Conservation (phyloP, 108 stramenopile species). For the Discostella pseudostelligera region DNA sequence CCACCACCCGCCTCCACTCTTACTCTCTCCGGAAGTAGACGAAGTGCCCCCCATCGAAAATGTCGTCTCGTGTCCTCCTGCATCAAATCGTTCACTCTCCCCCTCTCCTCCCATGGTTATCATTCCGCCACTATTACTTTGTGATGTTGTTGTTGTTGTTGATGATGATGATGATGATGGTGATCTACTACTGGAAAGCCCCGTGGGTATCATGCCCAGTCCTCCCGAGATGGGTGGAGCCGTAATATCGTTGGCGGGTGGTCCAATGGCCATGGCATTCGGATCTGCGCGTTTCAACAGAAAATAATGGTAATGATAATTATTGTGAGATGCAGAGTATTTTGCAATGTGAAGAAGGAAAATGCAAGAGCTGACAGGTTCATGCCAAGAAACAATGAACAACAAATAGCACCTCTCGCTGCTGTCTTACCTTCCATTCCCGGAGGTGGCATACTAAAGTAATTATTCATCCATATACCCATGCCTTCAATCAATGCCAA, state of each 20-base stretch:
- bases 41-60: constrained; percentile 28
- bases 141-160: constrained; percentile 10
- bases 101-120: constrained; percentile 29
- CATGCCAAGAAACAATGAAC: neutral
- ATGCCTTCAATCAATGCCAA: constrained; percentile 97
- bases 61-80: constrained; percentile 43
- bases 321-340: no score
- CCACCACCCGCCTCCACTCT: constrained; percentile 44
- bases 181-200: constrained; percentile 11
- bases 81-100: constrained; percentile 30
- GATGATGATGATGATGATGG: neutral
- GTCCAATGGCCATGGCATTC: constrained; percentile 55
- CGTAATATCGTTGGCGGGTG: constrained; percentile 71
- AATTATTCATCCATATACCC: constrained; percentile 78
- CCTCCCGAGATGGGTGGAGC: constrained; percentile 88
- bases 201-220: constrained; percentile 58
- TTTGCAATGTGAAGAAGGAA: neutral
- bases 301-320: no score
- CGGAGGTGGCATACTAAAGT: constrained; percentile 27
- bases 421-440: constrained; percentile 40
- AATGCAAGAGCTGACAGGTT: neutral
- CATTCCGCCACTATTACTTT: constrained; percentile 10
- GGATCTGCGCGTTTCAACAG: constrained; percentile 25
- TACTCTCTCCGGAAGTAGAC: constrained; percentile 10
- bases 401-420: no score